Base-by-base conservation (phyloP, 1,284 basidiomycete genomes). In the Moesziomyces globuligerus region DNA sequence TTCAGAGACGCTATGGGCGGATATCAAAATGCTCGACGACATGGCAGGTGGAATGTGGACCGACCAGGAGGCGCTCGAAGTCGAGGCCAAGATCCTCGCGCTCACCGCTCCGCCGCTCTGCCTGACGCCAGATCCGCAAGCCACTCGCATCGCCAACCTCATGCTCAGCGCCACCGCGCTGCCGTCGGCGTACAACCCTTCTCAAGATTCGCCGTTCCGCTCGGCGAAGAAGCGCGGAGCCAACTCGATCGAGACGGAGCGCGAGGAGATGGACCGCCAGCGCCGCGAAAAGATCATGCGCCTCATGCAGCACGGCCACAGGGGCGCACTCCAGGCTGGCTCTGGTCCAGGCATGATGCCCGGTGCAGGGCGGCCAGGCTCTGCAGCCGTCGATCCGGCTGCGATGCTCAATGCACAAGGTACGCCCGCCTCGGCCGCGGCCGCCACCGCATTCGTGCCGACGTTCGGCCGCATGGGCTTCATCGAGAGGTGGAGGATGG, bases 41-140 rank as follows among this genome's bases (percentile, higher is more conserved):
- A 53, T 64, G 40, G 28, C 59, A 2, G 79, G 76, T 10, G 75
- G 67, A 3, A 58, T 61, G 5, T 81, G 80, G 80, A 66, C 49
- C 37, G 80, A 81, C 39, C 71, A 78, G 36, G 78, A 81, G 37
- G 80, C 74, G 10, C 58, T 81, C 21, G 61, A 71, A 29, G 70
- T 81, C 21, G 80, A 81, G 48, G 65, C 74, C 34, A 76, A 66
- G 52, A 75, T 81, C 15, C 48, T 81, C 3, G 48, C 60, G 4
- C 51, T 80, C 2, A 81, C 80, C 1, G 68, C 78, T 3, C 77
- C 80, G 0, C 79, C 79, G 5, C 69, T 81, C 9, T 81, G 80
- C 43, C 72, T 81, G 13, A 65, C 70, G 7, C 74, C 79, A 0
- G 79, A 81, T 29, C 69, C 74, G 20, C 78, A 79, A 32, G 79